Evolutionary conservation across 345 rosid species (phyloP).

Genomic region (Citrus australasica): DNA sequence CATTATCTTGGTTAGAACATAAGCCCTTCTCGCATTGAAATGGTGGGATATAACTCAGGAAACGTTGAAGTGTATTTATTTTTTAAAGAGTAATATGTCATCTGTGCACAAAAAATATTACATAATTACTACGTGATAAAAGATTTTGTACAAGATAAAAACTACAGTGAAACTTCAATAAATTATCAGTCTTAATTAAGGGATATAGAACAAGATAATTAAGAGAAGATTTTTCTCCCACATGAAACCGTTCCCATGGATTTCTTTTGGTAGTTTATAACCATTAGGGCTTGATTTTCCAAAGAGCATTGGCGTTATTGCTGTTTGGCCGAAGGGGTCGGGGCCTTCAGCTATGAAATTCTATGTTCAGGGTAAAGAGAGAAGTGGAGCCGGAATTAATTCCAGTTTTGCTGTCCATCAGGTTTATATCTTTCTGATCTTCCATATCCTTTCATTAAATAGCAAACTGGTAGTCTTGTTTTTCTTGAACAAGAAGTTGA

Average conservation of each 20-base stretch:
- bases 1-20: no score
- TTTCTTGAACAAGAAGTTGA: slow-evolving; percentile 46
- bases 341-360: slow-evolving; percentile 46
- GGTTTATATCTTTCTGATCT: slow-evolving; percentile 17
- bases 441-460: neutral
- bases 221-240: slow-evolving; percentile 39
- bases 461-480: neutral
- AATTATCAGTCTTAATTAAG: no score
- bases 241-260: slow-evolving; percentile 59
- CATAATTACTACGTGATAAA: no score
- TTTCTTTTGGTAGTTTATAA: slow-evolving; percentile 48
- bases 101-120: no score
- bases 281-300: slow-evolving; percentile 42
- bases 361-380: slow-evolving; percentile 50
- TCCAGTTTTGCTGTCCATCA: slow-evolving; percentile 39
- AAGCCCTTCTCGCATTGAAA: no score
- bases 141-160: no score
- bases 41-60: no score
- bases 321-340: slow-evolving; percentile 49
- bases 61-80: no score
- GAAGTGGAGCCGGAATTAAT: slow-evolving; percentile 43
- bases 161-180: no score
- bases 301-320: slow-evolving; percentile 42
- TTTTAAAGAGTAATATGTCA: no score
- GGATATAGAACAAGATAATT: slow-evolving; percentile 15